Evolutionary conservation across 179 eudicot species (phyloP).

Genomic region (Beta macrorhiza): DNA sequence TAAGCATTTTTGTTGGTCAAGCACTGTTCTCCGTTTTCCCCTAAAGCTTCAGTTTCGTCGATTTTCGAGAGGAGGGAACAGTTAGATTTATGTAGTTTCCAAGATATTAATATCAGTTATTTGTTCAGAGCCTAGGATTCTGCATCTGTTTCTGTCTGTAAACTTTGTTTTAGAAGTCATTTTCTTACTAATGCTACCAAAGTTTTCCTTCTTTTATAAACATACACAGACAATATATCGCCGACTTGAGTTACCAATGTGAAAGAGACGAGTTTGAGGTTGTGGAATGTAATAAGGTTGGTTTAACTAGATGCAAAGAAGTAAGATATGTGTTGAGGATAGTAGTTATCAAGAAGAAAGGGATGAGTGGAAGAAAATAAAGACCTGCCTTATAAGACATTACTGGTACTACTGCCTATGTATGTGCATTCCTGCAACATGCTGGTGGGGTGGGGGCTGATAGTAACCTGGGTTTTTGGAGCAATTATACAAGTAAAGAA

Average conservation of each 20-base stretch:
- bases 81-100: constrained; percentile 14
- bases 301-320: constrained; percentile 8
- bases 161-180: constrained; percentile 8
- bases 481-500: background rate
- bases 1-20: too few relatives aligned
- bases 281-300: background rate
- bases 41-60: background rate
- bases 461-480: constrained; percentile 30
- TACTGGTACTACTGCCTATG: constrained; percentile 4
- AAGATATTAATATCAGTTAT: background rate
- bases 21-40: too few relatives aligned
- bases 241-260: constrained; percentile 23
- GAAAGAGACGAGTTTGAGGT: constrained; percentile 19
- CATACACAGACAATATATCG: constrained; percentile 1
- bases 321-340: constrained; percentile 12
- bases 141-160: constrained; percentile 5
- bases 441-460: constrained; percentile 35
- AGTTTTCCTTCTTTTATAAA: constrained; percentile 12
- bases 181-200: constrained; percentile 13
- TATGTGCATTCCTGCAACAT: constrained; percentile 31
- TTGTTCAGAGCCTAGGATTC: constrained; percentile 10
- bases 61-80: constrained; percentile 6
- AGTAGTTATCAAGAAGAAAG: constrained; percentile 30
- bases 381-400: constrained; percentile 34
- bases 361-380: constrained; percentile 23